These are phyloP conservation scores for Globisporangium spiculum DNA, from an alignment of 352 stramenopile genomes.

Conservation along the genomic window DNA sequence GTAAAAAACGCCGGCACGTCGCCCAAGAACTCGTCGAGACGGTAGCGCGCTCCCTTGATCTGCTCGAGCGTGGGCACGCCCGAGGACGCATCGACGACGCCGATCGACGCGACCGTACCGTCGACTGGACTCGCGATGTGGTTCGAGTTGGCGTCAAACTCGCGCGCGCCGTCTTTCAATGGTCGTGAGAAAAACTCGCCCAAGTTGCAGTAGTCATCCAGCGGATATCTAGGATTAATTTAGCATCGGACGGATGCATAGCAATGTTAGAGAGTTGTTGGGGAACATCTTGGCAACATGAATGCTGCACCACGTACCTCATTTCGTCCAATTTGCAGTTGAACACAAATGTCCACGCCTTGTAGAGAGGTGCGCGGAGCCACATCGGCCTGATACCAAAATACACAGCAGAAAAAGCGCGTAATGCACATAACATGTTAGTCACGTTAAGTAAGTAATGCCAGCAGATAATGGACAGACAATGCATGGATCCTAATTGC, in stretches of 20 bases:
- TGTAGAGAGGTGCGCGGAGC: conserved; percentile 74
- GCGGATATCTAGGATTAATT: conserved; percentile 37
- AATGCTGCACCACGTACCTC: conserved; percentile 25
- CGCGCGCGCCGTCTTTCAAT: conserved; percentile 60
- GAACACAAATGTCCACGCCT: conserved; percentile 77
- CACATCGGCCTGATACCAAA: conserved; percentile 43
- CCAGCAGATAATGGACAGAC: not conserved
- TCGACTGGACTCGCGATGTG: conserved; percentile 60
- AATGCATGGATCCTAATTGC: not conserved
- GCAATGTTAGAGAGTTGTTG: not conserved
- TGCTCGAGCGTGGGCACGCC: conserved; percentile 70
- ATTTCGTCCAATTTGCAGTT: conserved; percentile 86
- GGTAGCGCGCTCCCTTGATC: conserved; percentile 79
- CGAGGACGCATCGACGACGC: conserved; percentile 41
- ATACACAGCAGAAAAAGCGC: conserved; percentile 1
- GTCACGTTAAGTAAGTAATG: not conserved
- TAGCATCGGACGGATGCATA: not conserved
- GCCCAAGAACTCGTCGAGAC: conserved; percentile 81
- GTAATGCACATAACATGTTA: not conserved
- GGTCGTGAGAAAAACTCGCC: conserved; percentile 84
- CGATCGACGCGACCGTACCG: conserved; percentile 53
- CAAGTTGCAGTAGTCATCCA: conserved; percentile 72
- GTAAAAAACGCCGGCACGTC: conserved; percentile 57
- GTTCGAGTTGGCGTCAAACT: conserved; percentile 33
- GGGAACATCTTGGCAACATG: not conserved